Base-by-base conservation (phyloP, 345 rosid species). In the Aquilaria malaccensis region DNA sequence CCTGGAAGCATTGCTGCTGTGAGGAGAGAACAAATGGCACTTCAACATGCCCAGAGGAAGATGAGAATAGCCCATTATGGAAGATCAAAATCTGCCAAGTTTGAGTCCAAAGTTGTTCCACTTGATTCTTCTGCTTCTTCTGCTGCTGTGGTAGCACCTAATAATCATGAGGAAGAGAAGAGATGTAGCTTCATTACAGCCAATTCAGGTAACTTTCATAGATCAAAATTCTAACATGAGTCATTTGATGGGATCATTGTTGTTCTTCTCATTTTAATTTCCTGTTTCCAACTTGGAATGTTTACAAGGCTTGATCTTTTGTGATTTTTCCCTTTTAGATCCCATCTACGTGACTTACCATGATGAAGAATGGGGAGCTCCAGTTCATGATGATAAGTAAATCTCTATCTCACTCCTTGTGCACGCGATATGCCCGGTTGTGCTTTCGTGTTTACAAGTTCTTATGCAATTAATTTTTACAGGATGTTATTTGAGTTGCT, bases 321-420 rank as follows among this genome's bases (percentile, higher is more conserved):
- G 4, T 55, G 31, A 55, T 9, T 9, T 51, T 45, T 32, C 32
- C 30, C 14, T 59, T 67, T 51, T 58, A 83, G 89, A 84, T 78
- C 87, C 87, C 63, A 70, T 76, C 55, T 84, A 80, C 22, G 77
- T 82, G 47, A 76, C 80, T 66, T 84, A 84, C 58, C 90, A 84
- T 70, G 90, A 84, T 51, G 70, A 78, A 60, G 87, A 82, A 76
- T 84, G 90, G 90, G 90, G 90, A 64, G 90, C 74, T 61, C 87
- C 90, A 7, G 72, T 69, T 55, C 90, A 74, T 46, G 77, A 84
- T 70, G 83, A 82, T 58, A 67, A 72, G 89, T 84, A 70, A 60
- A 45, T 56, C 41, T 30, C 61, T 53, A 30, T 69, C 13, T 61
- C 56, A 52, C 7, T 60, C 13, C 41, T 10, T 22, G 22, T 22